Base-by-base conservation (phyloP, 2,329 filamentous ascomycete species). In the Ophiostoma australiae region DNA sequence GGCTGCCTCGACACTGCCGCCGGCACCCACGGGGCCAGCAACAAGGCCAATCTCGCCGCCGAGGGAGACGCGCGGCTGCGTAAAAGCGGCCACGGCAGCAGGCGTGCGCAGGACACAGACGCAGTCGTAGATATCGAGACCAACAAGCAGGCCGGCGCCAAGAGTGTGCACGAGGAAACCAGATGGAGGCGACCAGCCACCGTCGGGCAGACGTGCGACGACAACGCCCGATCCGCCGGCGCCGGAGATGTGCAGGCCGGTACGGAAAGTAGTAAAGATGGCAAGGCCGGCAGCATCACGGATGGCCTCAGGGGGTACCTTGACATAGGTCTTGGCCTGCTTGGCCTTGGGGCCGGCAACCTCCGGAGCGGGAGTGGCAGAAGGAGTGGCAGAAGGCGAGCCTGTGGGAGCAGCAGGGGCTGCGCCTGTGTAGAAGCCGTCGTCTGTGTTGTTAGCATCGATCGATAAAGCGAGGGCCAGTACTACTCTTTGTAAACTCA, bases 11-110 rank as follows among this genome's bases (percentile, higher is more conserved):
- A 95, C 81, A 0, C 90, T 83, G 8, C 89, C 91, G 20, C 93
- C 93, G 0, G 90, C 85, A 35, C 93, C 89, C 37, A 89, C 85
- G 0, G 85, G 86, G 0, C 86, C 89, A 0, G 92, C 92, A 0
- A 89, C 88, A 5, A 91, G 91, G 72, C 90, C 90, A 41, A 96
- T 82, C 77, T 95, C 92, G 48, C 90, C 90, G 3, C 93, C 93
- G 0, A 97, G 80, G 1, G 91, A 94, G 74, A 91, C 89, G 15
- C 92, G 86, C 1, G 91, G 79, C 66, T 84, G 85, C 67, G 87
- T 88, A 78, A 92, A 92, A 0, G 89, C 89, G 48, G 89, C 85
- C 63, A 92, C 80, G 1, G 90, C 90, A 70, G 87, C 83, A 37
- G 85, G 83, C 0, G 87, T 89, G 77, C 91, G 91, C 76, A 92